Base-by-base conservation (phyloP, 768 basidiomycete species). In the Suillus spraguei region DNA sequence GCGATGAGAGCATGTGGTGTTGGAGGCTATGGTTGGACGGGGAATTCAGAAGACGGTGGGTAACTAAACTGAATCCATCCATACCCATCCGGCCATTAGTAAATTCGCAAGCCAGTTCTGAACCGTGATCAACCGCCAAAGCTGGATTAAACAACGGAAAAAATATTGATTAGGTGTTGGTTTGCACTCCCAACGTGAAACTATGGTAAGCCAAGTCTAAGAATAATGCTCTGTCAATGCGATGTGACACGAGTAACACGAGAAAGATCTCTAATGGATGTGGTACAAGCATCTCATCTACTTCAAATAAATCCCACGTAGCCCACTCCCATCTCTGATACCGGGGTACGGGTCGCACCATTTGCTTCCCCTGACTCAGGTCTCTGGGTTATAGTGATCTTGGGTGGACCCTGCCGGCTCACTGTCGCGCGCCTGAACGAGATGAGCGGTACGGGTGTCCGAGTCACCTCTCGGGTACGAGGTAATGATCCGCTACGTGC, bases 371-470 rank as follows among this genome's bases (percentile, higher is more conserved):
- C 56, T 20, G 56, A 58, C 17, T 58, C 56, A 32, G 56, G 56
- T 41, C 56, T 41, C 16, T 39, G 22, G 39, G 56, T 58, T 24
- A 58, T 38, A 38, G 56, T 58, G 17, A 58, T 58, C 39, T 58
- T 58, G 11, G 56, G 56, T 4, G 56, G 56, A 17, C 24, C 6
- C 39, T 58, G 56, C 39, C 39, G 56, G 39, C 56, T 58, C 10
- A 58, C 39, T 32, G 56, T 58, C 38, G 56, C 56, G 39, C 56
- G 56, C 38, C 56, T 58, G 20, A 58, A 58, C 6, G 39, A 41
- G 39, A 58, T 58, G 24, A 58, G 56, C 11, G 56, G 56, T 41
- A 58, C 56, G 11, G 39, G n/a, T n/a, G 17, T 41, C 56, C 56
- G 38, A 39, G 38, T 58, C 38, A 28, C 7, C 13, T 39, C 54